Evolutionary conservation across 2,329 filamentous ascomycete species (phyloP), one percentile per base, ranked within the genome.

Genomic region (Pseudogymnoascus sp.): DNA sequence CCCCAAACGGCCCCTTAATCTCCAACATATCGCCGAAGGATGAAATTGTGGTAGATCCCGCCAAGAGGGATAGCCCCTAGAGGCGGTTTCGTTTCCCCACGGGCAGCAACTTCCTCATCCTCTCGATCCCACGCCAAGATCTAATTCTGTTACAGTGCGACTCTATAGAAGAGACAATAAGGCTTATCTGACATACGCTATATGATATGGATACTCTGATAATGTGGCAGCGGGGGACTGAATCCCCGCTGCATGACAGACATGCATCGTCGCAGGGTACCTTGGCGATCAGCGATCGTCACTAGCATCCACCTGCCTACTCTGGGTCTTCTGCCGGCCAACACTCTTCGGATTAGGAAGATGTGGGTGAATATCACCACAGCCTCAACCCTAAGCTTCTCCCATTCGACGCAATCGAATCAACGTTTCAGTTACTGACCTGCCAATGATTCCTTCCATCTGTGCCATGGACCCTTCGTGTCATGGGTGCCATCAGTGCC

Each of bases 291-390:
- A 16, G 6, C 25, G 23, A 52, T 52, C 45, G 45, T 52, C 25
- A 12, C 25, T 52, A 19, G 14, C 45, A 28, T 30, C 25, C 45
- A 52, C 45, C 45, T 52, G 45, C 45, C 45, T 52, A 30, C 23
- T 52, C 30, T 52, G 45, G 45, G 25, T 52, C 45, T 30, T 52
- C 45, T 52, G 45, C 45, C 45, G 45, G 45, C 25, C 25, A 52
- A 30, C 45, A 52, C 25, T 52, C 45, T 11, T 52, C 45, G 25
- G 12, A 52, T 30, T 52, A 52, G 45, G 45, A 52, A 52, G 23
- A 52, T 52, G n/a, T 52, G 14, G n/a, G 14, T 52, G 45, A 52
- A 30, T 52, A 52, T 30, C 45, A 9, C n/a, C 45, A 52, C 23
- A 16, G 45, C 45, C 45, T 52, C 23, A 30, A 52, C 25, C 9